Conservation (phyloP, 306 rosid genomes). For the Carpinus fangiana region DNA sequence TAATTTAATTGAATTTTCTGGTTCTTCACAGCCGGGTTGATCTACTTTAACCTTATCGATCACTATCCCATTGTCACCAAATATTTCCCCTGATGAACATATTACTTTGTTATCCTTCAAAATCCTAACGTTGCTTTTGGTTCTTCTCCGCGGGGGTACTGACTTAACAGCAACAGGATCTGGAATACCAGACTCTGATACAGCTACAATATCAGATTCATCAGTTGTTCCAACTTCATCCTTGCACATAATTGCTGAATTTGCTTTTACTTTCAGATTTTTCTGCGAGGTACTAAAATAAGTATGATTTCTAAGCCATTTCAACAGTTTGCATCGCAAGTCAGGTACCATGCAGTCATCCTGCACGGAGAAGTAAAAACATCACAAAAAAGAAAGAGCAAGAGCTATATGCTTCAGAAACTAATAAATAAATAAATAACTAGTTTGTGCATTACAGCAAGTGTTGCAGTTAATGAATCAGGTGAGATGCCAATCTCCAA, state of each 20-base stretch:
- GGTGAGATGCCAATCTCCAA: slow-evolving; percentile 73
- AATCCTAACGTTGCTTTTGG: slow-evolving; percentile 58
- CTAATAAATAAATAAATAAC: slow-evolving; percentile 2
- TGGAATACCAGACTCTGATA: slow-evolving; percentile 49
- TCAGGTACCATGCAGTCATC: slow-evolving; percentile 64
- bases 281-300: slow-evolving; percentile 58
- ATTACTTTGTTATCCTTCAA: slow-evolving; percentile 61
- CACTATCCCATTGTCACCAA: slow-evolving; percentile 37
- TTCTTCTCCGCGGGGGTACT: slow-evolving; percentile 76
- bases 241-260: slow-evolving; percentile 48
- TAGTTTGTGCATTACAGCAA: slow-evolving; percentile 49
- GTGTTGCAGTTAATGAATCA: slow-evolving; percentile 68
- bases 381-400: slow-evolving; percentile 3
- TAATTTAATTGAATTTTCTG: slow-evolving; percentile 39
- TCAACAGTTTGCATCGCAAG: slow-evolving; percentile 59
- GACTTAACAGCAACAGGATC: slow-evolving; percentile 82
- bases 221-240: slow-evolving; percentile 50
- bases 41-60: slow-evolving; percentile 40
- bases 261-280: slow-evolving; percentile 54
- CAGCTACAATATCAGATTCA: slow-evolving; percentile 46
- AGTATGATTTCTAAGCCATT: slow-evolving; percentile 80
- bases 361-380: slow-evolving; percentile 43
- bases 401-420: slow-evolving; percentile 5
- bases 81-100: slow-evolving; percentile 50
- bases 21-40: slow-evolving; percentile 42